These are phyloP conservation scores for Penicillium palitans DNA, from an alignment of 2,329 filamentous ascomycete genomes.

Conservation along the genomic window DNA sequence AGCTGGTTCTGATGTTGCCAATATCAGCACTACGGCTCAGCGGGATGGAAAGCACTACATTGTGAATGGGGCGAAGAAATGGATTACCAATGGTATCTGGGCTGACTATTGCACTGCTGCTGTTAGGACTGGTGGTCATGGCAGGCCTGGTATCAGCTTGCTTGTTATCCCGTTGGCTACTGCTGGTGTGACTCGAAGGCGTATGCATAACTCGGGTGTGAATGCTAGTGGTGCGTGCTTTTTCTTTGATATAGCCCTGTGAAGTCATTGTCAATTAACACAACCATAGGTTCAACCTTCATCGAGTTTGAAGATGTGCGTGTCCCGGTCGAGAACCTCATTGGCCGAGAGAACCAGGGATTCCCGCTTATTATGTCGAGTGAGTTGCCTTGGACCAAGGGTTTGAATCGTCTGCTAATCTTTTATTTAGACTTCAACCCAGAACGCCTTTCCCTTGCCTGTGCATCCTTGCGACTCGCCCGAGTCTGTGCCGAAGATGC, in stretches of 20 bases:
- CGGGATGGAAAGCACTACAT: slow-evolving; percentile 56
- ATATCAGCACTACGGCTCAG: slow-evolving; percentile 60
- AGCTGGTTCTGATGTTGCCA: slow-evolving; percentile 65
- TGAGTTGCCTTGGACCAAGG: slow-evolving; percentile 17
- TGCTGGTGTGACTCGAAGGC: slow-evolving; percentile 54
- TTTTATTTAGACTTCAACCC: slow-evolving; percentile 65
- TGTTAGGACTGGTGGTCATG: slow-evolving; percentile 59
- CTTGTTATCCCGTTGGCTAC: slow-evolving; percentile 66
- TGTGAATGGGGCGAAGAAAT: slow-evolving; percentile 68
- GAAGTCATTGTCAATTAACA: not conserved
- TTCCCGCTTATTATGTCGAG: slow-evolving; percentile 73
- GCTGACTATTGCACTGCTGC: slow-evolving; percentile 64
- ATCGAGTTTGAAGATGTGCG: slow-evolving; percentile 73
- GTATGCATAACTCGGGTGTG: slow-evolving; percentile 66
- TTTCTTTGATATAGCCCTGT: not conserved
- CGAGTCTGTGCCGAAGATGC: slow-evolving; percentile 61
- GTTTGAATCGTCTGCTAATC: not conserved
- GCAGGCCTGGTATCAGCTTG: slow-evolving; percentile 61
- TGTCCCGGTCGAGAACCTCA: slow-evolving; percentile 67
- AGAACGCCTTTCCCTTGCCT: slow-evolving; percentile 66
- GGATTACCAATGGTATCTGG: slow-evolving; percentile 65
- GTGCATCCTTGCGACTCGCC: slow-evolving; percentile 62
- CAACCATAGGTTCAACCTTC: slow-evolving; percentile 50
- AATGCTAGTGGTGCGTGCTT: slow-evolving; percentile 57
- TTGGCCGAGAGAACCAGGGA: slow-evolving; percentile 67